Conservation (phyloP, 2,329 filamentous ascomycete species). For the Colletotrichum brevisporum region DNA sequence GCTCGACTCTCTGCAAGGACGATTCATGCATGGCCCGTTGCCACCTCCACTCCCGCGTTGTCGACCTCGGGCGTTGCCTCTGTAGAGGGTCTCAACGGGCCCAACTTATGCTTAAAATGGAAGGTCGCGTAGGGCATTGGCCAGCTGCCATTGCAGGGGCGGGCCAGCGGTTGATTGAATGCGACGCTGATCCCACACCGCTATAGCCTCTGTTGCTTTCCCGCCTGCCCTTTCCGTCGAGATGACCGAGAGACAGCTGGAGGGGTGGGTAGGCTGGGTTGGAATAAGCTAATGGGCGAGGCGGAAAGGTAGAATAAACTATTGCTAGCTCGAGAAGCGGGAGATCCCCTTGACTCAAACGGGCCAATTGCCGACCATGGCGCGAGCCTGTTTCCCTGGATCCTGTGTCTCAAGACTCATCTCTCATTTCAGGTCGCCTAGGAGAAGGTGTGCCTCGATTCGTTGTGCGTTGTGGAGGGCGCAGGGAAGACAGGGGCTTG, state of each 20-base stretch:
- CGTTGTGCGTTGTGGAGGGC: slow-evolving; percentile 5
- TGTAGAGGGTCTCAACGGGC: slow-evolving; percentile 13
- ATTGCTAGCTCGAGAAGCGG: slow-evolving; percentile 19
- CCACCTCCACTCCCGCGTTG: no score
- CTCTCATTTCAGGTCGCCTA: not conserved
- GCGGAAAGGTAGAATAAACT: slow-evolving; percentile 23
- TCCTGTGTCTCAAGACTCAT: no score
- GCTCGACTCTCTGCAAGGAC: not conserved
- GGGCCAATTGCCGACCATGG: slow-evolving; percentile 27
- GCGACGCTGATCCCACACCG: slow-evolving; percentile 25
- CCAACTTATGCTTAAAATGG: slow-evolving; percentile 38
- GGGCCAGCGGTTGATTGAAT: slow-evolving; percentile 17
- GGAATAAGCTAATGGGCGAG: not conserved
- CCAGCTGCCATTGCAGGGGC: not conserved
- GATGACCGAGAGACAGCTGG: slow-evolving; percentile 22
- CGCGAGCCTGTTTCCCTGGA: not conserved
- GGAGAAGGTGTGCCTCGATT: not conserved
- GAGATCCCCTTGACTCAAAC: slow-evolving; percentile 22
- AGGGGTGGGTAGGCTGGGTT: not conserved
- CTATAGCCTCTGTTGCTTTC: slow-evolving; percentile 7
- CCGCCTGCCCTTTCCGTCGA: slow-evolving; percentile 32
- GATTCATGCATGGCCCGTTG: not conserved
- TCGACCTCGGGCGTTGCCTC: slow-evolving; percentile 9
- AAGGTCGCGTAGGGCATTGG: slow-evolving; percentile 35
- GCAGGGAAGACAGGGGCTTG: not conserved